Evolutionary conservation across 176 grass and related monocot species (phyloP).

Genomic region (Oryza glumipatula): DNA sequence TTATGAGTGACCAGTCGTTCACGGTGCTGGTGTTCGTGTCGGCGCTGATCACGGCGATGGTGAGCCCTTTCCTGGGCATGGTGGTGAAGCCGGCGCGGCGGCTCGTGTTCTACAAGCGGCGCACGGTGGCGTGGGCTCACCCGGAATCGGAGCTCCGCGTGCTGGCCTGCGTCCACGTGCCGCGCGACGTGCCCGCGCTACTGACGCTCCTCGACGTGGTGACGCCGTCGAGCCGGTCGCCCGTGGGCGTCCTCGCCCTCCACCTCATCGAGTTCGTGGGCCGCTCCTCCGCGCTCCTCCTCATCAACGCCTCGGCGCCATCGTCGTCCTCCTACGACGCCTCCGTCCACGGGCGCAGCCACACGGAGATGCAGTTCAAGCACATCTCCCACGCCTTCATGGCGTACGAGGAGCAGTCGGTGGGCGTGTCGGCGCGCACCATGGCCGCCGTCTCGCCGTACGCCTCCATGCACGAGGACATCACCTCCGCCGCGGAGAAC

Average conservation of each 20-base stretch:
- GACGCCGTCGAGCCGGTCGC: constrained; percentile 49
- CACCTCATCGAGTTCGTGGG: constrained; percentile 30
- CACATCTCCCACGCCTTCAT: constrained; percentile 67
- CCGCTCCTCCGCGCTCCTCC: constrained; percentile 57
- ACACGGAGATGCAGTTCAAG: constrained; percentile 57
- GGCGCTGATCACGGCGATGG: constrained; percentile 50
- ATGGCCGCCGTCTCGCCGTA: constrained; percentile 60
- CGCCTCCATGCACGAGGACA: constrained; percentile 74
- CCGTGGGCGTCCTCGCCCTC: constrained; percentile 54
- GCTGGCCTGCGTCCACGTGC: constrained; percentile 59
- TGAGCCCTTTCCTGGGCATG: constrained; percentile 52
- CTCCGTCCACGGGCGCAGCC: constrained; percentile 35
- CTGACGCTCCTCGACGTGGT: constrained; percentile 58
- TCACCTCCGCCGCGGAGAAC: constrained; percentile 61
- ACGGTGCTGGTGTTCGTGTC: constrained; percentile 78
- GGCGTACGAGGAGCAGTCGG: constrained; percentile 53
- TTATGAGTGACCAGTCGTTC: constrained; percentile 73
- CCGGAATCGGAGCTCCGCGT: constrained; percentile 60
- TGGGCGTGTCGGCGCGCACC: constrained; percentile 48
- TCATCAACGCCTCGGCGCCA: constrained; percentile 48
- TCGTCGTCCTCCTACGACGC: neutral
- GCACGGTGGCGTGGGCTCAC: constrained; percentile 62
- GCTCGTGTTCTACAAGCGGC: constrained; percentile 72
- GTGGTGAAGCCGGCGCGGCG: constrained; percentile 63
- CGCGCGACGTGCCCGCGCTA: constrained; percentile 54